phyloP scores from a whole-genome alignment of 495 filamentous ascomycete species.

The Xylaria sp. region DNA sequence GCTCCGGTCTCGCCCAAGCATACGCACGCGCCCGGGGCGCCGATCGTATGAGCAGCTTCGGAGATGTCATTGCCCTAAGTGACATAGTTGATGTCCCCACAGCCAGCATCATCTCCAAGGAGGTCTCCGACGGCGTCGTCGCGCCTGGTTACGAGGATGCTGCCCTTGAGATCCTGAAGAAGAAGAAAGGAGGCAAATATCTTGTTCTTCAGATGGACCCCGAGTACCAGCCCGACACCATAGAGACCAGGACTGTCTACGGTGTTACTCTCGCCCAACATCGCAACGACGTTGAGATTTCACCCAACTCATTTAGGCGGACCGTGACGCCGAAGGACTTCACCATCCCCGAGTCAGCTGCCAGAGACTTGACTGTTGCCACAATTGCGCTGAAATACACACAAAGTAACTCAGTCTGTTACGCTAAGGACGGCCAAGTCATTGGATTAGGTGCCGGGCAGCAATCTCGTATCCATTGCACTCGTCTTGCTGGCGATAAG shows the following conservation, averaged over 20 bases:
- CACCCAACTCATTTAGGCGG: conserved; percentile 80
- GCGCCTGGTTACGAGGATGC: conserved; percentile 84
- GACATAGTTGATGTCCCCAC: conserved; percentile 88
- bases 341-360: conserved; percentile 76
- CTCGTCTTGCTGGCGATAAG: conserved; percentile 96
- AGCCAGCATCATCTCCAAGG: conserved; percentile 94
- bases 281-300: conserved; percentile 89
- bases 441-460: conserved; percentile 95
- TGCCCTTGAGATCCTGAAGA: conserved; percentile 88
- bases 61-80: conserved; percentile 92
- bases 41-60: conserved; percentile 97
- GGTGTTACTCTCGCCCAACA: conserved; percentile 85
- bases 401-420: conserved; percentile 98
- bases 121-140: conserved; percentile 96
- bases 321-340: conserved; percentile 85
- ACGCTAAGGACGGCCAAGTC: conserved; percentile 92
- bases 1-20: conserved; percentile 85
- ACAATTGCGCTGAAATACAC: conserved; percentile 98
- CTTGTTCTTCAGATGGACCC: conserved; percentile 94
- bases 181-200: conserved; percentile 99
- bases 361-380: conserved; percentile 90
- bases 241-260: conserved; percentile 85
- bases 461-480: conserved; percentile 98
- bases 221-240: conserved; percentile 75
- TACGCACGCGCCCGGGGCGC: conserved; percentile 95